Evolutionary conservation across 805 yeast species (phyloP), one percentile per base, ranked within the genome.

Genomic region (Maudiozyma saulgeensis): DNA sequence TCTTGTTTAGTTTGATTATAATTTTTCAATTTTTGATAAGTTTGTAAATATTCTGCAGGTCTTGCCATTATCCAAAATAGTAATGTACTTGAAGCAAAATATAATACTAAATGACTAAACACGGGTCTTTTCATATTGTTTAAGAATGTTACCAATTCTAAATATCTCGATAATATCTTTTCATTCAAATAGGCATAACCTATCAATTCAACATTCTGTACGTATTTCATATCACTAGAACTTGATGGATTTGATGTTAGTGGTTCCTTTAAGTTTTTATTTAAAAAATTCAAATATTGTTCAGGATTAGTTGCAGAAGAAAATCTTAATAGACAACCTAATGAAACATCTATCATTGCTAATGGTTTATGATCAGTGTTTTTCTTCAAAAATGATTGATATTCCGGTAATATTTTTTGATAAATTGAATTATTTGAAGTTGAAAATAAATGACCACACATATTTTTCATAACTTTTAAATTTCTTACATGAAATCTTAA

Each of bases 21-120:
- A 9, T 44, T 21, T 15, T 45, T 44, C 15, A 55, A 39, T 8
- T 47, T 42, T 12, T 47, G 47, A 26, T 49, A 47, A 2, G 59
- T 54, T 25, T 59, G 61, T 16, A 71, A 46, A 51, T 68, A 78
- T 46, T 79, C 80, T 5, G 55, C 48, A 0, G 82, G 76, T 53
- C 79, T 68, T 12, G 78, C 68, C 48, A 73, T 57, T 2, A 76
- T 67, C 84, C 85, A 81, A 40, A 68, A 63, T 50, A 68, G 64
- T 7, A 79, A 53, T 3, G 78, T 62, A 45, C 72, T 71, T n/a
- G 78, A 59, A 43, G 79, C 68, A 51, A 71, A 78, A 41, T 70
- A 64, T 42, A 77, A 63, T 8, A 78, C 52, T 19, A 77, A 49
- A 52, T 71, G 72, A 47, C 73, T 74, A 51, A 77, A 79, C 0